Base-by-base conservation (phyloP, 78 protist genomes). In the Andalucia godoyi region DNA sequence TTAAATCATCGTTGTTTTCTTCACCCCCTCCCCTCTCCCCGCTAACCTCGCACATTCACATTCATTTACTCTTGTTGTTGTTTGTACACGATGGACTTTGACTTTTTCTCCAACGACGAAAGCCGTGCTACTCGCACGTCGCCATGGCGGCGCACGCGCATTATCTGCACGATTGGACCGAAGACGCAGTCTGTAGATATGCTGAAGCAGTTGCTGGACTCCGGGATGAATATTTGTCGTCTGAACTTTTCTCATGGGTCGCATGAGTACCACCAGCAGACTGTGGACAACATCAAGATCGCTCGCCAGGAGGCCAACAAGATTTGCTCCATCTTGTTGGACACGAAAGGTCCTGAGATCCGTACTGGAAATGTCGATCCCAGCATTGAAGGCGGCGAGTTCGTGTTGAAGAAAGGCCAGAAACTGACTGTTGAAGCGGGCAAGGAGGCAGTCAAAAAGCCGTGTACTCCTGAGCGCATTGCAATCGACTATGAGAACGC, bases 141-240 rank as follows among this genome's bases (percentile, higher is more conserved):
- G n/a, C n/a, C n/a, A n/a, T n/a, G n/a, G n/a, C n/a, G n/a, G n/a
- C n/a, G n/a, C n/a, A n/a, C n/a, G n/a, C n/a, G n/a, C n/a, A 43
- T 86, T 42, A 77, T 86, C 43, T 82, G 89, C 70, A 86, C 92
- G 13, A 84, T 86, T 30, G 92, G 92, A 43, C 92, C 92, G 57
- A 80, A 84, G 74, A 86, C 92, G 37, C 88, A 80, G 82, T 29
- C 74, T 9, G 86, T 76, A 34, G 92, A 86, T 49, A 15, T 41
- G 57, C 42, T 86, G 47, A 59, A 66, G 13, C 52, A 51, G 50
- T 64, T 86, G 53, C 76, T 84, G 61, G 45, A 74, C 37, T 70
- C 78, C 47, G 92, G 92, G 45, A 72, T 86, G 84, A 59, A 70
- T 27, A 46, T 84, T 50, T 74, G 72, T 34, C 79, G 92, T 51